These are phyloP conservation scores for Tetraselmis chui DNA, from an alignment of 139 green algal species.

Conservation along the genomic window DNA sequence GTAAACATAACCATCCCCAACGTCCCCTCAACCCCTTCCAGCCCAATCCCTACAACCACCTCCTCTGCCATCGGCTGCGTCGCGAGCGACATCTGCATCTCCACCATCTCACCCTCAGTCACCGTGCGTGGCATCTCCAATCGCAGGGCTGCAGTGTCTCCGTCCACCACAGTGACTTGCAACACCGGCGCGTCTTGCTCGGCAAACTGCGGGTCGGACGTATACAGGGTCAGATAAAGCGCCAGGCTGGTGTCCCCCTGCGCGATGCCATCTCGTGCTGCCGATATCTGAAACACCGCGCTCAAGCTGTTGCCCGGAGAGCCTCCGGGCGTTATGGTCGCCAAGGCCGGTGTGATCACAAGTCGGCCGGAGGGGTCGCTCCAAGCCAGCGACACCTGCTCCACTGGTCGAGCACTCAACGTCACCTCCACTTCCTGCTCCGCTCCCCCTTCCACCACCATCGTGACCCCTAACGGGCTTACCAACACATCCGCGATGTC, in stretches of 20 bases:
- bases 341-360: neutral
- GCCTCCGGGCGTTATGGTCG: neutral
- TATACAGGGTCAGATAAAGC: neutral
- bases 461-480: neutral
- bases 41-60: neutral
- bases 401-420: neutral
- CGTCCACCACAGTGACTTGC: neutral
- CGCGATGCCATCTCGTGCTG: neutral
- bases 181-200: neutral
- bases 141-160: neutral
- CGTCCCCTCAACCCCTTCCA: neutral
- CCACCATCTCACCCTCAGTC: neutral
- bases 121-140: neutral
- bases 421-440: neutral
- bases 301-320: neutral
- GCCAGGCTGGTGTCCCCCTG: neutral
- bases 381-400: neutral
- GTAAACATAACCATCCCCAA: neutral
- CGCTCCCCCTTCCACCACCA: neutral
- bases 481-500: neutral
- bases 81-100: neutral
- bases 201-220: neutral
- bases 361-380: neutral
- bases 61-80: neutral
- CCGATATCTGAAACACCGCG: neutral